phyloP scores from a whole-genome alignment of 352 stramenopile genomes.

The Pythium apleroticum region DNA sequence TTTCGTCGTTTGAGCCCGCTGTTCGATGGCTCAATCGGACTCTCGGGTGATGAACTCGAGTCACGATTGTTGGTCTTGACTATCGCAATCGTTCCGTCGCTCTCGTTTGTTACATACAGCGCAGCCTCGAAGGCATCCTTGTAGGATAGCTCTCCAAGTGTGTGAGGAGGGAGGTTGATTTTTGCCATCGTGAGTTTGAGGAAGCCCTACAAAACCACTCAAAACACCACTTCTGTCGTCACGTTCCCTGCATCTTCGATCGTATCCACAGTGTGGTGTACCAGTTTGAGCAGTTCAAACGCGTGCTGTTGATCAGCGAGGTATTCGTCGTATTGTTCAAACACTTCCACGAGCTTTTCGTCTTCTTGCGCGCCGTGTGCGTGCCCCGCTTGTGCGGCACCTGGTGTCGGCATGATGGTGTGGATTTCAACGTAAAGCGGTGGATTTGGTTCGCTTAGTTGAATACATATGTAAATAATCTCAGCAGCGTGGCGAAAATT shows the following conservation, averaged over 20 bases:
- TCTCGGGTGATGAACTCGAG: background rate
- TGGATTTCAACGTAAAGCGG: background rate
- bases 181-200: constrained; percentile 68
- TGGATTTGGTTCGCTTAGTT: too few relatives aligned
- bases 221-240: background rate
- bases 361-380: constrained; percentile 29
- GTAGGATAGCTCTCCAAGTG: constrained; percentile 62
- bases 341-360: constrained; percentile 34
- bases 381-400: background rate
- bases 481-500: too few relatives aligned
- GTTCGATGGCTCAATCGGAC: background rate
- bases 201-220: constrained; percentile 40
- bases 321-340: constrained; percentile 57
- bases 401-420: background rate
- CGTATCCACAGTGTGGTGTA: constrained; percentile 12
- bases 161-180: constrained; percentile 45
- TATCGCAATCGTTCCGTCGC: constrained; percentile 15
- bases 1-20: constrained; percentile 8
- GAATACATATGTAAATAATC: too few relatives aligned
- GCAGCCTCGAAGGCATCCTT: constrained; percentile 52
- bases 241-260: background rate
- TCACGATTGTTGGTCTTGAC: constrained; percentile 5
- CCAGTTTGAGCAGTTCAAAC: constrained; percentile 55
- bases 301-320: constrained; percentile 48
- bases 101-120: constrained; percentile 25